A percentile compares a stretch with the other conserved stretches of the same genome.
phyloP scores from a whole-genome alignment of 768 basidiomycete genomes.

The Infundibulicybe gibba region DNA sequence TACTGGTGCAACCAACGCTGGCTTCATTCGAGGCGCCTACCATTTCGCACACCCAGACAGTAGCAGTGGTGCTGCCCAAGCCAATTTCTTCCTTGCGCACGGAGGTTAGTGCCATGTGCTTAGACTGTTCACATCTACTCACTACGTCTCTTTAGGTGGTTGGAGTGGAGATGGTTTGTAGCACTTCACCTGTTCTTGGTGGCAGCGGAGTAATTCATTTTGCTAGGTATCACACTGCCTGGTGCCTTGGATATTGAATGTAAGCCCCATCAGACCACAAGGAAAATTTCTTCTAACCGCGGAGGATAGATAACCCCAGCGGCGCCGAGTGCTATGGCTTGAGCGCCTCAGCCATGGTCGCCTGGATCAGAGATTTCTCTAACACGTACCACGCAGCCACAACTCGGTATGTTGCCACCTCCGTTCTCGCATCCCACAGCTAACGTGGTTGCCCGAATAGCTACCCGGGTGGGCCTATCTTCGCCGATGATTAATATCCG shows the following conservation, averaged over 20 bases:
- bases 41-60: conserved; percentile 44
- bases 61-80: conserved; percentile 56
- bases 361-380: conserved; percentile 62
- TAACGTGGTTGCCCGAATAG: conserved; percentile 15
- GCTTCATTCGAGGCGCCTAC: conserved; percentile 51
- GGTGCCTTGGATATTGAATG: conserved; percentile 65
- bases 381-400: conserved; percentile 50
- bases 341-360: conserved; percentile 51
- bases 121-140: neutral
- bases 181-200: neutral
- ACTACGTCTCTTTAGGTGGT: conserved; percentile 10
- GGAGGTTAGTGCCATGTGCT: conserved; percentile 36
- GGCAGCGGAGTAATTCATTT: conserved; percentile 8
- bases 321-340: conserved; percentile 54
- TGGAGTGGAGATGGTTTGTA: conserved; percentile 16
- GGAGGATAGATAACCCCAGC: conserved; percentile 42
- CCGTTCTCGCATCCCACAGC: neutral
- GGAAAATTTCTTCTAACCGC: neutral
- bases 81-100: conserved; percentile 52
- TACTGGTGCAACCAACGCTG: conserved; percentile 49
- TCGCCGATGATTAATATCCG: neutral
- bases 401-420: conserved; percentile 30
- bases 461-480: conserved; percentile 31
- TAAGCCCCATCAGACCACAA: conserved; percentile 18
- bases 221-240: conserved; percentile 46